Evolutionary conservation across 768 basidiomycete genomes (phyloP).

Genomic region (Termitomyces sp.): DNA sequence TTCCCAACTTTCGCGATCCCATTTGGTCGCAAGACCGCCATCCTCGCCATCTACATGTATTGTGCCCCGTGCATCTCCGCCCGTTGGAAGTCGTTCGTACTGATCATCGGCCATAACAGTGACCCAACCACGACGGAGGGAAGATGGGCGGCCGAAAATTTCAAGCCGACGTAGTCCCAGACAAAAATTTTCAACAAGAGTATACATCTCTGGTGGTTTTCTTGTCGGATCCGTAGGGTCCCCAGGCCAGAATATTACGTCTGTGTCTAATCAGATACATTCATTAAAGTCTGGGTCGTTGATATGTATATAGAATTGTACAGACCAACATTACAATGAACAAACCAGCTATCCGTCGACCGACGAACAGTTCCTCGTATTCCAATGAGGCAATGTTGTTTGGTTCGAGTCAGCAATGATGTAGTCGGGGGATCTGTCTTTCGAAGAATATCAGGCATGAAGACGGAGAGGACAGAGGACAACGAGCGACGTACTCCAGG

Average conservation of each 20-base stretch:
- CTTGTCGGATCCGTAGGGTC: constrained; percentile 77
- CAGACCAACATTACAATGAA: constrained; percentile 96
- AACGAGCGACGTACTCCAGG: constrained; percentile 56
- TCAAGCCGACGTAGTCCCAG: constrained; percentile 90
- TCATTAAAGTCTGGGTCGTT: constrained; percentile 11
- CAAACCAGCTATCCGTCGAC: constrained; percentile 94
- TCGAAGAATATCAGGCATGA: constrained; percentile 9
- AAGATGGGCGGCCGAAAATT: constrained; percentile 74
- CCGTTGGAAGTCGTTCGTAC: constrained; percentile 44
- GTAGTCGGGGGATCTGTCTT: constrained; percentile 86
- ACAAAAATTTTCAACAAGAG: constrained; percentile 96
- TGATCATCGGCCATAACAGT: constrained; percentile 72
- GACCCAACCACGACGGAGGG: constrained; percentile 87
- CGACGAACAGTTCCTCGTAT: constrained; percentile 95
- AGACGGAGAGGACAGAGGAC: background rate
- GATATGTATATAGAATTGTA: background rate
- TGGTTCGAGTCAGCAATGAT: constrained; percentile 82
- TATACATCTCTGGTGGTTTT: constrained; percentile 95
- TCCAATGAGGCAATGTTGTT: constrained; percentile 96
- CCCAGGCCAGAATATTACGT: constrained; percentile 96
- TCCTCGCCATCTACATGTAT: constrained; percentile 39
- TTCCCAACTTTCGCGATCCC: constrained; percentile 68
- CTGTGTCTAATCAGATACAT: constrained; percentile 64
- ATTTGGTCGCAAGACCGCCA: constrained; percentile 41
- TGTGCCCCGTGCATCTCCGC: constrained; percentile 23